Base-by-base conservation (phyloP, 306 rosid species). In the Rosa multiflora region DNA sequence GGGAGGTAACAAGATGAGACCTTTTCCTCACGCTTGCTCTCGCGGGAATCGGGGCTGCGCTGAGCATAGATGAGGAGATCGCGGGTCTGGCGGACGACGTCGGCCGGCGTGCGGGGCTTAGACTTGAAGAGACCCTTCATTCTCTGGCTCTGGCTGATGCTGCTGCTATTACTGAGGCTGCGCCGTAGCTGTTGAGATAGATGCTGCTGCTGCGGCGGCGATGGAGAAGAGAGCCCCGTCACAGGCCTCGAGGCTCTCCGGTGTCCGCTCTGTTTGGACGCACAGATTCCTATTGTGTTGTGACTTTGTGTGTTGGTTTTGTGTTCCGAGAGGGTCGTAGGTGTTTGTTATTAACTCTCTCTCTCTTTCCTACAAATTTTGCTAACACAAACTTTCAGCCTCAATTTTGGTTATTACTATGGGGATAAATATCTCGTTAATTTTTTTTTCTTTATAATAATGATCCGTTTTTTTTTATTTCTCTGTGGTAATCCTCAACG, bases 101-200 rank as follows among this genome's bases (percentile, higher is more conserved):
- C 99, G 21, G 69, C 83, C 11, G 99, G 99, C 0, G 99, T 95
- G 6, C 97, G 91, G 10, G 98, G 99, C 84, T 95, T 95, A 9
- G 99, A 86, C 88, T 95, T 95, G 91, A 95, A 95, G 62, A 95
- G 89, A 37, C 98, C 90, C 82, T 95, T 95, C 99, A 95, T 95
- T 78, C 77, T 80, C 40, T 67, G 82, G 8, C 79, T 43, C 61
- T 49, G 26, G 62, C 73, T 80, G 26, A 53, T 75, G 10, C 75
- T 42, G 53, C 44, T 21, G 42, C 72, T 70, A 39, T 63, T 46
- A 21, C 40, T 58, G 32, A 11, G 68, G 69, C 66, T 63, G 76
- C 58, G 74, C 18, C 7, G 70, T 0, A 53, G 74, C 23, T 55
- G 56, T 5, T 53, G 67, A 61, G 67, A 61, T 11, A 29, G 0